Base-by-base conservation (phyloP, 495 filamentous ascomycete species). In the Penicillium roqueforti region DNA sequence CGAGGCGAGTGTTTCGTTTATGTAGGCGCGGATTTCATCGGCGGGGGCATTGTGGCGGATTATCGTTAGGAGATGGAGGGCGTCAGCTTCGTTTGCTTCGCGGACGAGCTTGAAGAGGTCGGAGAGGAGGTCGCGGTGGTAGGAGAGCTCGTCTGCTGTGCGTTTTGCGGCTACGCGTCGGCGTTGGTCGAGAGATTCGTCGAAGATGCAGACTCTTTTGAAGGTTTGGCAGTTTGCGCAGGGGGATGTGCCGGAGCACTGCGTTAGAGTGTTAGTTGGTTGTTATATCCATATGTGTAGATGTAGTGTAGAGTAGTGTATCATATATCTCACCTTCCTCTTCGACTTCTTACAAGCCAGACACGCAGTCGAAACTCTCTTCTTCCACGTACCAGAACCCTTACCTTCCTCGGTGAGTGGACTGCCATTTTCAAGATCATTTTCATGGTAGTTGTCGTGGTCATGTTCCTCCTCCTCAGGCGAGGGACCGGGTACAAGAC, bases 121-220 rank as follows among this genome's bases (percentile, higher is more conserved):
- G 26, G 73, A 64, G 1, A 74, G 57, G 37, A 76, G 60, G 49
- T 75, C 68, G 5, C 72, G 75, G 45, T 75, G 69, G 47, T 77
- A 76, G 42, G 58, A 63, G 8, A 77, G 63, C 48, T 77, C 72
- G 46, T 75, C 71, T 0, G 73, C 72, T 1, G 75, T 77, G 9
- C 72, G 70, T 56, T 76, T 77, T 1, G 75, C 75, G 3, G 75
- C 75, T n/a, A 77, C 71, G 18, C 75, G 69, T n/a, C 75, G 72
- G 8, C 75, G 68, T 45, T 76, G 73, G 47, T 77, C 75, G 29
- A 76, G 64, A 2, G 72, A 73, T 63, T 77, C 73, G 50, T 77
- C 75, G 55, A 77, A 77, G 20, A 76, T 62, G 50, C 75, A 77
- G 23, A 68, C 62, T 16, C 73, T 54, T 20, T 65, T 62, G 50